Conservation (phyloP, 2,329 filamentous ascomycete genomes). For the Zalaria sp. region DNA sequence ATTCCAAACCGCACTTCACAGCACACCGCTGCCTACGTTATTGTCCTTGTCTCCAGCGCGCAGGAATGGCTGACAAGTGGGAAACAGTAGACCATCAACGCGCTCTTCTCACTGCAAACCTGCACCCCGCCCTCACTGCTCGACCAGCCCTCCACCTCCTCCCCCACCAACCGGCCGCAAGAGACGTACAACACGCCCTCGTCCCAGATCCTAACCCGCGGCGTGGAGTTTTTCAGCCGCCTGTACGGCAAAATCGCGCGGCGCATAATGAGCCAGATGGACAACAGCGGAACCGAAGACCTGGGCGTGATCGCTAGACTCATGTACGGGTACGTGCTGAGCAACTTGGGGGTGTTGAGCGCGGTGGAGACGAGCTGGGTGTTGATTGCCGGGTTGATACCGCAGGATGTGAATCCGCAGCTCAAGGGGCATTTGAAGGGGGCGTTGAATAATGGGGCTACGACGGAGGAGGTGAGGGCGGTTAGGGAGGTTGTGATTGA, state of each 20-base stretch:
- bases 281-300: background rate
- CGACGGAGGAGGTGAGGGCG: background rate
- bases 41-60: background rate
- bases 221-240: background rate
- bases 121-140: background rate
- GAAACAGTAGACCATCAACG: background rate
- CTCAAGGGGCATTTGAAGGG: background rate
- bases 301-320: background rate
- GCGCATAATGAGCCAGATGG: background rate
- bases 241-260: background rate
- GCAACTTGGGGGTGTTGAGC: background rate
- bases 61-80: too few relatives aligned
- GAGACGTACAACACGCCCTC: background rate
- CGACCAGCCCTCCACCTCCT: background rate
- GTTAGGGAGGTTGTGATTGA: background rate
- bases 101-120: background rate
- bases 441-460: background rate
- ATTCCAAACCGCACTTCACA: background rate
- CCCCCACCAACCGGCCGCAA: background rate
- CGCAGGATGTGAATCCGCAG: background rate
- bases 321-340: background rate
- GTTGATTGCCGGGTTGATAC: background rate
- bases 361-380: background rate
- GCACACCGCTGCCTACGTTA: background rate
- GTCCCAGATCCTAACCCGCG: background rate